Percentiles rank a stretch among this genome's conserved stretches.
Evolutionary conservation across 2,329 filamentous ascomycete genomes (phyloP).

Genomic region (Colletotrichum godetiae): DNA sequence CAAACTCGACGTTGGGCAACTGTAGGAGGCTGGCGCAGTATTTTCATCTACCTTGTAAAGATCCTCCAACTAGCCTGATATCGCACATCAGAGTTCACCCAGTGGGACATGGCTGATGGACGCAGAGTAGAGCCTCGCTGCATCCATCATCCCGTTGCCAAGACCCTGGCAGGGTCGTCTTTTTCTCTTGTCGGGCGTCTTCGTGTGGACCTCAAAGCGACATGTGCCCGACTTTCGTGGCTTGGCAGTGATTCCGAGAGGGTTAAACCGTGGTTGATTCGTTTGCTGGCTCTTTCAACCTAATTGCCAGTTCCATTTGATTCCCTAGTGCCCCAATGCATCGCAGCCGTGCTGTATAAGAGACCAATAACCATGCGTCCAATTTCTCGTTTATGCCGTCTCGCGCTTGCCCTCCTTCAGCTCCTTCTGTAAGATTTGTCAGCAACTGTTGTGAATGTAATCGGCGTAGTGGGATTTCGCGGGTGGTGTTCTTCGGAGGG

Average conservation of each 20-base stretch:
- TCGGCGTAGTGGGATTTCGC: not conserved
- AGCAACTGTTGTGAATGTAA: constrained; percentile 40
- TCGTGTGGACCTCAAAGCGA: not conserved
- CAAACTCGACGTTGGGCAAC: not conserved
- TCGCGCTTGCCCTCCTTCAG: constrained; percentile 96
- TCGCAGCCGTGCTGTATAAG: constrained; percentile 24
- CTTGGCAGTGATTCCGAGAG: not conserved
- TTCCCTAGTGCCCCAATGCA: constrained; percentile 23
- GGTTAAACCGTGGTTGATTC: constrained; percentile 23
- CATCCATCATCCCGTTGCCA: not conserved
- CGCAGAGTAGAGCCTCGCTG: not conserved
- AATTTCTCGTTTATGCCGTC: constrained; percentile 68
- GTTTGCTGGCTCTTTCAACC: constrained; percentile 24
- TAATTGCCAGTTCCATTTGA: constrained; percentile 18
- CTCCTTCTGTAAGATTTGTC: constrained; percentile 80
- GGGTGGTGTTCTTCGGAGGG: not conserved
- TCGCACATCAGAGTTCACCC: not conserved
- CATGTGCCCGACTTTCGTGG: not conserved
- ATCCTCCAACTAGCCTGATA: not conserved
- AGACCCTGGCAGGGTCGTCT: not conserved
- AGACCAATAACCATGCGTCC: constrained; percentile 24
- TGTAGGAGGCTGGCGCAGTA: not conserved
- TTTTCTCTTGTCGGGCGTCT: not conserved
- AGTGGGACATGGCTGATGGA: not conserved
- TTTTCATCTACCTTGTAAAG: not conserved